Percentiles rank a stretch among this genome's conserved stretches.
Evolutionary conservation across 78 protist species (phyloP).

Genomic region (Acrasis kona): DNA sequence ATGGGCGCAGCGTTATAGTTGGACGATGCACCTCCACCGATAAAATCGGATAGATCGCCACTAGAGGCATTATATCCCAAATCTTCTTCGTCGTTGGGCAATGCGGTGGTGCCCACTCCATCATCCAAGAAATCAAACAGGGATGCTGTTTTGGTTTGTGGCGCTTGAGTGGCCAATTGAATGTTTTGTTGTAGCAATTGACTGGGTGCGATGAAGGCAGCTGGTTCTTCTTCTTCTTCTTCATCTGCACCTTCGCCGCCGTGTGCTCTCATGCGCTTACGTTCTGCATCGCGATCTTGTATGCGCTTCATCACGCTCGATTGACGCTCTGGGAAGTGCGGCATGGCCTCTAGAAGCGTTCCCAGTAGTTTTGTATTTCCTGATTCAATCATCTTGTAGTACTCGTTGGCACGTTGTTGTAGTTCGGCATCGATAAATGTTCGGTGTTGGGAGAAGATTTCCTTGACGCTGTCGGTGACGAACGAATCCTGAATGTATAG

Average conservation of each 20-base stretch:
- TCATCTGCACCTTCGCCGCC: neutral
- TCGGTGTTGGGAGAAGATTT: constrained; percentile 19
- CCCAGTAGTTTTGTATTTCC: neutral
- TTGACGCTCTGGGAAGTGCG: constrained; percentile 60
- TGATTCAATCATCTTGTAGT: constrained; percentile 25
- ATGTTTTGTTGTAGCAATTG: no score
- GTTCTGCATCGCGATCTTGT: neutral
- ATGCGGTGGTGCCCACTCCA: no score
- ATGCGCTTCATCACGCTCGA: constrained; percentile 19
- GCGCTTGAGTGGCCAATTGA: no score
- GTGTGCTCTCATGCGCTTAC: neutral
- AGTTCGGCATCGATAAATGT: constrained; percentile 72
- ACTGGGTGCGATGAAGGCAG: no score
- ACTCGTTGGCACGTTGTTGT: constrained; percentile 97
- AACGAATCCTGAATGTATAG: constrained; percentile 53
- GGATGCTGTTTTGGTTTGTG: no score
- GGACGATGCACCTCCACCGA: neutral
- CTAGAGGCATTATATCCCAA: neutral
- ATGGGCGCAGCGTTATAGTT: neutral
- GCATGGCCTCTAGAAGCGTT: constrained; percentile 58
- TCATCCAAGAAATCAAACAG: no score
- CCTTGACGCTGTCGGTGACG: constrained; percentile 26
- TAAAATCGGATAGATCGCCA: neutral
- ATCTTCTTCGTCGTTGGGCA: neutral
- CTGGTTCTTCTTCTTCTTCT: neutral